phyloP scores from a whole-genome alignment of 352 stramenopile genomes.

The Aphanomyces cochlioides region DNA sequence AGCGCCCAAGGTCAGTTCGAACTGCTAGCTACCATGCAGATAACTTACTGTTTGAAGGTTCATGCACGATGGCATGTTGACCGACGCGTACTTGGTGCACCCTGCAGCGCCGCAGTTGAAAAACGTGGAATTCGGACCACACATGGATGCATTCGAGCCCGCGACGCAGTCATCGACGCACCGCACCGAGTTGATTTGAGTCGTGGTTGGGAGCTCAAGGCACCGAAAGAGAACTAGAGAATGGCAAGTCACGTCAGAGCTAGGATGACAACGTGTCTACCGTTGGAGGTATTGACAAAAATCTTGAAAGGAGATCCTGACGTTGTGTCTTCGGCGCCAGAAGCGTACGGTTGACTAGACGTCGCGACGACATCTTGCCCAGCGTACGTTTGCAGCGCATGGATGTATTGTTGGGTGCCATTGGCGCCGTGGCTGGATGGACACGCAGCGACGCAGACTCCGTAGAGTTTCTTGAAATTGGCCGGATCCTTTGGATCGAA shows the following conservation, averaged over 20 bases:
- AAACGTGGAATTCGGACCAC: conserved; percentile 43
- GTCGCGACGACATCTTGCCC: conserved; percentile 43
- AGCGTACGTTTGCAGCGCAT: conserved; percentile 59
- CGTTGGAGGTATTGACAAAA: conserved; percentile 52
- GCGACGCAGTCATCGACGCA: conserved; percentile 63
- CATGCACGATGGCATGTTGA: conserved; percentile 16
- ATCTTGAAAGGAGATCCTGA: conserved; percentile 61
- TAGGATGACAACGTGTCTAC: neutral
- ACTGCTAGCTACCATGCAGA: neutral
- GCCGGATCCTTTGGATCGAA: conserved; percentile 32
- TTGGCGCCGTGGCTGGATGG: conserved; percentile 44
- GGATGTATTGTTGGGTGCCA: conserved; percentile 43
- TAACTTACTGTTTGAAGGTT: conserved; percentile 7
- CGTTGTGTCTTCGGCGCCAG: conserved; percentile 44
- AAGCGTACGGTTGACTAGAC: conserved; percentile 31
- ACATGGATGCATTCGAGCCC: conserved; percentile 37
- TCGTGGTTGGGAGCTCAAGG: conserved; percentile 56
- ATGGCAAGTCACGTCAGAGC: neutral
- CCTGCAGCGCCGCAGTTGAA: conserved; percentile 46
- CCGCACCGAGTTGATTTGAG: conserved; percentile 42
- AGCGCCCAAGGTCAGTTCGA: neutral
- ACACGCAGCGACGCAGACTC: conserved; percentile 47
- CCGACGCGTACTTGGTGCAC: conserved; percentile 38
- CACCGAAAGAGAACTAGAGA: conserved; percentile 57
- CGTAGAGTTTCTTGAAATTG: conserved; percentile 45